Evolutionary conservation across 225 moss, liverwort and hornwort genomes (phyloP).

Genomic region (Physcomitrium patens): DNA sequence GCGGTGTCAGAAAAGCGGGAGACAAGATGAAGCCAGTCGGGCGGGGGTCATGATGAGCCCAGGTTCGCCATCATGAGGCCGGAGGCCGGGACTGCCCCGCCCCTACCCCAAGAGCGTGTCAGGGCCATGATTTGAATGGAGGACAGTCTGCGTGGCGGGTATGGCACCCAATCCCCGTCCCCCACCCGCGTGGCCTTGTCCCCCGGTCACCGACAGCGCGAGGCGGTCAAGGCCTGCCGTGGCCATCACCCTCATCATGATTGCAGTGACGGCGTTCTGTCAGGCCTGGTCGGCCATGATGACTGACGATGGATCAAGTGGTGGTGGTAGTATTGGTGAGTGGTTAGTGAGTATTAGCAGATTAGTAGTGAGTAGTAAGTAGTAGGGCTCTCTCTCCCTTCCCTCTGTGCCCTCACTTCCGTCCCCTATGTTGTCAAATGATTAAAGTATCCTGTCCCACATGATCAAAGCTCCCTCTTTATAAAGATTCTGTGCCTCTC

Average conservation of each 20-base stretch:
- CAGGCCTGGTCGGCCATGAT: constrained; percentile 47
- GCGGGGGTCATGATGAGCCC: constrained; percentile 27
- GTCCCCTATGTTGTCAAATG: constrained; percentile 52
- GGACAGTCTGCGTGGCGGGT: background rate
- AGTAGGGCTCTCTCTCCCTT: too few species aligned
- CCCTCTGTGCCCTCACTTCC: too few species aligned
- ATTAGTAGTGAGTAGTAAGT: too few species aligned
- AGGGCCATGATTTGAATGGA: constrained; percentile 7
- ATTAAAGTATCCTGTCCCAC: constrained; percentile 45
- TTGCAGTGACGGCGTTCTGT: constrained; percentile 45
- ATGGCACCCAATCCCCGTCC: fast-evolving
- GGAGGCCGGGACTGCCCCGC: too few species aligned
- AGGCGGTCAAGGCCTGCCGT: constrained; percentile 7
- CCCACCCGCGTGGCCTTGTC: background rate
- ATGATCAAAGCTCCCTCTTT: constrained; percentile 25
- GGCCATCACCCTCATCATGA: constrained; percentile 35
- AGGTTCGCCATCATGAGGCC: constrained; percentile 11
- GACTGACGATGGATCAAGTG: constrained; percentile 23
- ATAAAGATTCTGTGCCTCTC: constrained; percentile 26
- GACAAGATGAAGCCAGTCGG: constrained; percentile 11
- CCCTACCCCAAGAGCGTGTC: constrained; percentile 28
- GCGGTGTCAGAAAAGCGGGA: constrained; percentile 43
- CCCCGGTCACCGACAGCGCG: background rate
- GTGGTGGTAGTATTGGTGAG: too few species aligned
- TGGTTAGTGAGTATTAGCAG: too few species aligned